Conservation (phyloP, 352 stramenopile species). For the Globisporangium viniferum region DNA sequence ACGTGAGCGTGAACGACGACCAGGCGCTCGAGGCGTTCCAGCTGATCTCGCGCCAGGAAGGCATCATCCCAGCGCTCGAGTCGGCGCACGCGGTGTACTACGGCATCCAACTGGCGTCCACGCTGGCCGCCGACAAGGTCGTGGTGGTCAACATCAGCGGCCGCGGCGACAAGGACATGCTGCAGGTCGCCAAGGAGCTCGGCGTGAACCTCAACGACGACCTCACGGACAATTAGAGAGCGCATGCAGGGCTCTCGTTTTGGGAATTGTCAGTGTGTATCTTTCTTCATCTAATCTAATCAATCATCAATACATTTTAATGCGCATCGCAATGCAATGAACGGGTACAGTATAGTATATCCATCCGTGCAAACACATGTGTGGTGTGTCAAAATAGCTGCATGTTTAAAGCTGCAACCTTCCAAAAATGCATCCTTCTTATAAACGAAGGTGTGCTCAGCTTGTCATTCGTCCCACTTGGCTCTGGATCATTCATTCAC, state of each 20-base stretch:
- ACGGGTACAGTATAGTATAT: too few relatives aligned
- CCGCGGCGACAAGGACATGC: constrained; percentile 99
- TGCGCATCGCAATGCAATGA: background rate
- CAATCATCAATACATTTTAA: constrained; percentile 3
- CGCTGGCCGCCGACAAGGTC: constrained; percentile 85
- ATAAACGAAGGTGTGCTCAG: background rate
- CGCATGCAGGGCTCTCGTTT: background rate
- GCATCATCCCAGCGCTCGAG: constrained; percentile 98
- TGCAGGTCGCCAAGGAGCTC: constrained; percentile 95
- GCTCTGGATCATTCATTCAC: background rate
- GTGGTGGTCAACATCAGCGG: constrained; percentile 98
- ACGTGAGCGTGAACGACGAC: constrained; percentile 96
- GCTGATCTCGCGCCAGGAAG: constrained; percentile 93
- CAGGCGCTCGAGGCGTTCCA: constrained; percentile 97
- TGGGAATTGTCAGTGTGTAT: background rate
- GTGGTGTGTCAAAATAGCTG: background rate
- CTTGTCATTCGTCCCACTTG: too few relatives aligned
- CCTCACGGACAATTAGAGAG: constrained; percentile 62
- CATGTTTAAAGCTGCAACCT: background rate
- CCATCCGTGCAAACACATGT: too few relatives aligned
- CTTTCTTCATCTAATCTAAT: constrained; percentile 3
- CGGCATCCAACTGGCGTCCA: constrained; percentile 91
- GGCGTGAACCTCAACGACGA: constrained; percentile 90
- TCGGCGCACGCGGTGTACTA: constrained; percentile 95
- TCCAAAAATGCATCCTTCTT: background rate